Conservation (phyloP, 2,329 filamentous ascomycete species). For the Tolypocladium sp. region DNA sequence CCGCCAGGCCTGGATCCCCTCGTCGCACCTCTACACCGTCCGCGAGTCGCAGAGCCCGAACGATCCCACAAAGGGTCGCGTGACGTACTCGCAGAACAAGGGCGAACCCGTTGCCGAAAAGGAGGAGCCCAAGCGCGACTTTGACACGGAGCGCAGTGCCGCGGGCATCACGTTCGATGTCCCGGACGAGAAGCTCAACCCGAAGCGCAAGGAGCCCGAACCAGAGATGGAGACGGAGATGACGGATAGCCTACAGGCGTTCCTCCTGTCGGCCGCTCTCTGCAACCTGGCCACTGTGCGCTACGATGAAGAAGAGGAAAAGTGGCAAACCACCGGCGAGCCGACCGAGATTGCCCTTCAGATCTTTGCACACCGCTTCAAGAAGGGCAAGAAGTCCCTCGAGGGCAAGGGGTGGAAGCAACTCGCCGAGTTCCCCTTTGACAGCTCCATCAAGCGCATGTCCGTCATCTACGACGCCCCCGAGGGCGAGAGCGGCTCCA, state of each 20-base stretch:
- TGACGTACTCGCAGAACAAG: slow-evolving; percentile 34
- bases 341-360: slow-evolving; percentile 71
- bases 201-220: slow-evolving; percentile 19
- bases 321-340: slow-evolving; percentile 60
- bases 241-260: slow-evolving; percentile 39
- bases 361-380: slow-evolving; percentile 63
- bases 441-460: slow-evolving; percentile 72
- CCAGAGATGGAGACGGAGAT: slow-evolving; percentile 32
- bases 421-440: slow-evolving; percentile 67
- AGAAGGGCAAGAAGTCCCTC: slow-evolving; percentile 44
- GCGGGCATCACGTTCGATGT: slow-evolving; percentile 54
- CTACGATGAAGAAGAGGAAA: slow-evolving; percentile 40
- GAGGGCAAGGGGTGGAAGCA: slow-evolving; percentile 50
- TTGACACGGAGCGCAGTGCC: slow-evolving; percentile 49
- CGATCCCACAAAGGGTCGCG: slow-evolving; percentile 49
- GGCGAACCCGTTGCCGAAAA: slow-evolving; percentile 21
- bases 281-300: slow-evolving; percentile 57
- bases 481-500: slow-evolving; percentile 24
- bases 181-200: slow-evolving; percentile 44
- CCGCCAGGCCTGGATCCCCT: slow-evolving; percentile 56
- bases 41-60: slow-evolving; percentile 50
- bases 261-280: slow-evolving; percentile 48
- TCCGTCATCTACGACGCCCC: slow-evolving; percentile 59
- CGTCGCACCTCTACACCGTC: slow-evolving; percentile 48
- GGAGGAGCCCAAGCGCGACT: slow-evolving; percentile 40